These are phyloP conservation scores for Psilocybe cyanescens DNA, from an alignment of 768 basidiomycete species.

Conservation along the genomic window DNA sequence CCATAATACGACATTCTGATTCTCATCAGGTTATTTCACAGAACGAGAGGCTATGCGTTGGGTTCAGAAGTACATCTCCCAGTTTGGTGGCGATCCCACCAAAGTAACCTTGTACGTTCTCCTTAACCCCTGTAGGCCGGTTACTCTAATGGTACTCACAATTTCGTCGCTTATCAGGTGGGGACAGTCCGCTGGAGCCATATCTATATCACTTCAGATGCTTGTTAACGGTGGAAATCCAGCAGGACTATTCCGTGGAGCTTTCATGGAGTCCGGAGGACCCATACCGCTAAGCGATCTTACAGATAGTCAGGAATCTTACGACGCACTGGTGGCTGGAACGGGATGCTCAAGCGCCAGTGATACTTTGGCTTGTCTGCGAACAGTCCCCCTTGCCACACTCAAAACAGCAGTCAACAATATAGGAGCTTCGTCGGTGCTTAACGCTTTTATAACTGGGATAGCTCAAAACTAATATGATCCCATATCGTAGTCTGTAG, in stretches of 20 bases:
- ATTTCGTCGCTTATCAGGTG: slow-evolving; percentile 26
- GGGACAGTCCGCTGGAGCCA: slow-evolving; percentile 54
- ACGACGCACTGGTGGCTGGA: slow-evolving; percentile 41
- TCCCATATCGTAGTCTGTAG: neutral
- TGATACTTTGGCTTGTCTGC: slow-evolving; percentile 46
- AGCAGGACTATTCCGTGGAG: slow-evolving; percentile 50
- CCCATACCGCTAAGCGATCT: slow-evolving; percentile 47
- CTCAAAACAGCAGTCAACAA: slow-evolving; percentile 43
- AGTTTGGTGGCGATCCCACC: slow-evolving; percentile 66
- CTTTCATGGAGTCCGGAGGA: slow-evolving; percentile 53
- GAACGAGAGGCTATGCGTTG: slow-evolving; percentile 62
- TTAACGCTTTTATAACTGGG: neutral
- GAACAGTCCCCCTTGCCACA: slow-evolving; percentile 35
- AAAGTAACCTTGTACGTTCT: slow-evolving; percentile 58
- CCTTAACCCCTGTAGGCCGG: neutral
- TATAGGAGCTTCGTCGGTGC: too few relatives aligned
- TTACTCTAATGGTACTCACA: neutral
- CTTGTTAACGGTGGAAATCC: slow-evolving; percentile 46
- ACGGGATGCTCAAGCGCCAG: slow-evolving; percentile 30
- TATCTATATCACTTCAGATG: slow-evolving; percentile 56
- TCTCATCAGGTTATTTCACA: slow-evolving; percentile 25
- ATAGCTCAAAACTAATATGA: too few relatives aligned
- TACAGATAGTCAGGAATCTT: slow-evolving; percentile 44
- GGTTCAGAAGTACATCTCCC: slow-evolving; percentile 66
- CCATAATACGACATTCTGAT: neutral